These are phyloP conservation scores for Fusarium virguliforme DNA, from an alignment of 2,329 filamentous ascomycete species.

Conservation along the genomic window DNA sequence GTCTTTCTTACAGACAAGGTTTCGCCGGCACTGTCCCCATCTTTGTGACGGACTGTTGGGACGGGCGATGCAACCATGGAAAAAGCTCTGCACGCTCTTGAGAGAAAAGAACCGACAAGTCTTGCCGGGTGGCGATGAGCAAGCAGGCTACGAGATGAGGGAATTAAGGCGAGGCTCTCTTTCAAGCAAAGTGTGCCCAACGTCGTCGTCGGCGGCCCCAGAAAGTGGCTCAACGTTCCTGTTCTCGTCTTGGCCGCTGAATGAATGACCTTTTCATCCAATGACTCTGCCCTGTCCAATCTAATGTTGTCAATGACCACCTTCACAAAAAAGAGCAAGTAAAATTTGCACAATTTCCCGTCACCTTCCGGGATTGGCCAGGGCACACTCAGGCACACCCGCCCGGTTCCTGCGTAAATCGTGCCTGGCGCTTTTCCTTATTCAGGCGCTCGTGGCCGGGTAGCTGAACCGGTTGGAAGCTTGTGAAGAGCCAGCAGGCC, in stretches of 20 bases:
- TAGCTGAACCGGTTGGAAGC: not conserved
- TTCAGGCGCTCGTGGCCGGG: constrained; percentile 17
- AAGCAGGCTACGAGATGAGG: constrained; percentile 41
- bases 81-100: constrained; percentile 40
- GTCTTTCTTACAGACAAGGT: constrained; percentile 35
- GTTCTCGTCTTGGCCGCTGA: constrained; percentile 24
- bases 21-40: constrained; percentile 39
- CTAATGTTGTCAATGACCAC: constrained; percentile 25
- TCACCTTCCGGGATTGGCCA: constrained; percentile 32
- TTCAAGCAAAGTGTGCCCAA: constrained; percentile 7
- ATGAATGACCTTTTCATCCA: constrained; percentile 8
- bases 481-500: constrained; percentile 7
- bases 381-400: constrained; percentile 34
- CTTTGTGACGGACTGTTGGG: constrained; percentile 17
- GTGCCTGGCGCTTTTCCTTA: constrained; percentile 47
- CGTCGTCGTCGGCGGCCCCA: constrained; percentile 17
- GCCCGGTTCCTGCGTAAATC: constrained; percentile 47
- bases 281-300: constrained; percentile 29
- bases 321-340: constrained; percentile 38
- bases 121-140: constrained; percentile 32
- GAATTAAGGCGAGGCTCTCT: constrained; percentile 37
- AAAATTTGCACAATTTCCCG: constrained; percentile 55
- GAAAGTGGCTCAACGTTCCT: not conserved
- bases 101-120: constrained; percentile 9
- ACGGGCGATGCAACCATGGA: constrained; percentile 26